These are phyloP conservation scores for Colletotrichum acutatum DNA, from an alignment of 2,329 filamentous ascomycete species.

Conservation along the genomic window DNA sequence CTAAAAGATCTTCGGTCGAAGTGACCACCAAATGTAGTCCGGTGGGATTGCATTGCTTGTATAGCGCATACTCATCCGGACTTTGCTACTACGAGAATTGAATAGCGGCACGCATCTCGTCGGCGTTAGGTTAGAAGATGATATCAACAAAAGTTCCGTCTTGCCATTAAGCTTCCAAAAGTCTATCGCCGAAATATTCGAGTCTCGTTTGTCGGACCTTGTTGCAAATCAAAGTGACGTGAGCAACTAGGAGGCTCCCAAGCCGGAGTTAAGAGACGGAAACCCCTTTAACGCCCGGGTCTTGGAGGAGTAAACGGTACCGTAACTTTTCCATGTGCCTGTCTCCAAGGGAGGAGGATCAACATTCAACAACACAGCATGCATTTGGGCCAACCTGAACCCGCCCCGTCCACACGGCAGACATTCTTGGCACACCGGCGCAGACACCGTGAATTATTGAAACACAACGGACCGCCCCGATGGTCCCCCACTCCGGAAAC, in stretches of 20 bases:
- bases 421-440: background rate
- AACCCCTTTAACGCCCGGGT: background rate
- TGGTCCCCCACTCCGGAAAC: background rate
- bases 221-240: background rate
- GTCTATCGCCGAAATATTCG: background rate
- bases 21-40: no score
- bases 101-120: background rate
- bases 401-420: background rate
- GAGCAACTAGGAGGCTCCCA: background rate
- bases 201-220: background rate
- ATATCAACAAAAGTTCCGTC: no score
- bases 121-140: background rate
- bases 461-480: background rate
- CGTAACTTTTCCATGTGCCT: no score
- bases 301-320: background rate
- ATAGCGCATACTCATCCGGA: no score
- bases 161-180: background rate
- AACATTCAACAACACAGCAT: background rate
- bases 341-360: background rate
- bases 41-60: no score
- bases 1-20: no score
- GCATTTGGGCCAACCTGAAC: no score
- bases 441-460: background rate
- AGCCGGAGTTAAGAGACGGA: conserved; percentile 3
- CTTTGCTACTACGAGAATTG: background rate